Base-by-base conservation (phyloP, 1,139 yeast genomes). In the Nakaseomyces nivariensis region DNA sequence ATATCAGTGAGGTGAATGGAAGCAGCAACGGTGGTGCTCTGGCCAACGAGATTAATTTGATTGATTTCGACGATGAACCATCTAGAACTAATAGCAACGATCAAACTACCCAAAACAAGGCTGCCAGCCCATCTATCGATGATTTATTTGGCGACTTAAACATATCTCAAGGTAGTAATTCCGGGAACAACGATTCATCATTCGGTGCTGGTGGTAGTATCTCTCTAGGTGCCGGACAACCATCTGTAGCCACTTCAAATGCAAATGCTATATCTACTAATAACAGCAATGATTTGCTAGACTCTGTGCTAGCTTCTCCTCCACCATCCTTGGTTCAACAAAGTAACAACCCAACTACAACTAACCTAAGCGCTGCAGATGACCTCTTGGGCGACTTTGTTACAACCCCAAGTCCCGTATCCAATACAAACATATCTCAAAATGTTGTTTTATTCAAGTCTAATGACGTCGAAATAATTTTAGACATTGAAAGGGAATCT, bases 111-210 rank as follows among this genome's bases (percentile, higher is more conserved):
- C 41, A n/a, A 10, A 47, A 54, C 67, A n/a, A 62, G 59, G 46
- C 80, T 8, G n/a, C 43, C 25, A 77, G 29, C 45, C 46, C 34
- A 26, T 46, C 42, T 76, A 76, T 50, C 6, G 79, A 79, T 50
- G 95, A 86, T 61, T 73, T 86, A 56, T 72, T 86, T 56, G 80
- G 85, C 50, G 90, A 82, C 56, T 74, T 85, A 58, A 79, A 83
- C 42, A 82, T 58, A 74, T 85, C 9, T 77, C 82, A 67, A 71
- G 63, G 56, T 48, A 60, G 48, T 33, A 51, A 52, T 48, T 54
- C 54, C 46, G 62, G 54, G 51, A 56, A 56, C 47, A 37, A 31
- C 34, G 13, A 46, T 9, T 22, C 37, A 17, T 8, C 24, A 4
- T 67, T 63, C 50, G 74, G 73, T 11, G 50, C 59, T 4, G 72